Conservation (phyloP, 1,139 yeast species). For the Scheffersomyces segobiensis region DNA sequence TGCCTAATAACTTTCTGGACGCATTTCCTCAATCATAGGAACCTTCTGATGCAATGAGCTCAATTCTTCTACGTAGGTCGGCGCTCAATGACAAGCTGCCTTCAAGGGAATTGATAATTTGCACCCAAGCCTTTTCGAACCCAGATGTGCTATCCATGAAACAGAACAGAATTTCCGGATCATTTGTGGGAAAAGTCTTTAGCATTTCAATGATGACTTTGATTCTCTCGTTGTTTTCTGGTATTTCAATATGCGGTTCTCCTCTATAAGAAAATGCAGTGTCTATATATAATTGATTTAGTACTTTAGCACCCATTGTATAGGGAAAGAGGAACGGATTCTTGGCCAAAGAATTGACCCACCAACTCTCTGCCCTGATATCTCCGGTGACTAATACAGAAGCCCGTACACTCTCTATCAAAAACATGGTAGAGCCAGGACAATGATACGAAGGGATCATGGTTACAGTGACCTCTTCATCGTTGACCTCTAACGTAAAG, state of each 20-base stretch:
- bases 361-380: slow-evolving; percentile 58
- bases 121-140: slow-evolving; percentile 57
- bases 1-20: neutral
- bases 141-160: slow-evolving; percentile 50
- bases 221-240: slow-evolving; percentile 45
- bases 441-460: slow-evolving; percentile 55
- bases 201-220: slow-evolving; percentile 32
- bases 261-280: slow-evolving; percentile 55
- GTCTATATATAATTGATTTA: slow-evolving; percentile 56
- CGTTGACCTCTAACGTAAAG: slow-evolving; percentile 14
- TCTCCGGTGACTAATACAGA: slow-evolving; percentile 60
- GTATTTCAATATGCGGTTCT: slow-evolving; percentile 49
- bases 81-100: slow-evolving; percentile 35
- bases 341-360: slow-evolving; percentile 38
- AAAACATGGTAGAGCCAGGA: slow-evolving; percentile 62
- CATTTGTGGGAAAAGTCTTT: slow-evolving; percentile 42
- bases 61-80: slow-evolving; percentile 21
- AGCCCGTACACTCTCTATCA: slow-evolving; percentile 36
- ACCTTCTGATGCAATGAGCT: neutral
- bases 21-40: neutral
- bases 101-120: slow-evolving; percentile 30
- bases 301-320: slow-evolving; percentile 27
- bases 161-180: slow-evolving; percentile 38
- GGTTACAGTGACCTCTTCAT: slow-evolving; percentile 19
- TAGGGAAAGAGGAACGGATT: slow-evolving; percentile 48